Evolutionary conservation across 495 filamentous ascomycete genomes (phyloP), one percentile per base, ranked within the genome.

Genomic region (Neurospora sp.): DNA sequence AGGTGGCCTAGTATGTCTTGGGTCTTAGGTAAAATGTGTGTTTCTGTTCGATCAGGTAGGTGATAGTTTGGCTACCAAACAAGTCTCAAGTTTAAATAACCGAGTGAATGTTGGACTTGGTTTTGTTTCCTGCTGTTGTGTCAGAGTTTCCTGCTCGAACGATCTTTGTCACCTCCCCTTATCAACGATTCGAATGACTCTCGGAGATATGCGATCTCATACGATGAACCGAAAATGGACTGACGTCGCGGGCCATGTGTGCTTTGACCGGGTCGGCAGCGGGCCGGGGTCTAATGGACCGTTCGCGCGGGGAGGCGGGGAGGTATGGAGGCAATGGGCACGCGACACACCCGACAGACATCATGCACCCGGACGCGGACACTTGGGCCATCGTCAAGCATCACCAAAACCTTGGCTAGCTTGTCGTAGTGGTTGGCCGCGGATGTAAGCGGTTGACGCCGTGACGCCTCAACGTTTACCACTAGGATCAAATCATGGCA

Each of bases 181-280:
- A 34, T 15, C 48, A 8, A 5, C 6, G 48, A 7, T 24, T 31
- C 6, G 48, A 11, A 48, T 17, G 43, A 48, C 7, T 31, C 11
- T 31, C 24, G 5, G 54, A 62, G 13, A 62, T 62, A 8, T 34
- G 54, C 54, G 28, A 34, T 62, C 54, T 34, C 54, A 66, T 66
- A 66, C 54, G 54, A 66, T 66, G 28, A 66, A 66, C 15, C 28
- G 54, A 34, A 17, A 19, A 66, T 66, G 28, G 54, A 66, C 28
- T 66, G 54, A 66, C 54, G 54, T 66, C 15, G 54, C 54, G 28
- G 13, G 28, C 54, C 54, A 34, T 62, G 7, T 17, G 86, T 87
- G 39, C 76, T 85, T 59, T 28, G 48, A 59, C 21, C 21, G 21
- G 48, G 48, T 59, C 21, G 43, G 43, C 7, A 45, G 43, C 45